Conservation (phyloP, 345 rosid species). For the Populus tremula region DNA sequence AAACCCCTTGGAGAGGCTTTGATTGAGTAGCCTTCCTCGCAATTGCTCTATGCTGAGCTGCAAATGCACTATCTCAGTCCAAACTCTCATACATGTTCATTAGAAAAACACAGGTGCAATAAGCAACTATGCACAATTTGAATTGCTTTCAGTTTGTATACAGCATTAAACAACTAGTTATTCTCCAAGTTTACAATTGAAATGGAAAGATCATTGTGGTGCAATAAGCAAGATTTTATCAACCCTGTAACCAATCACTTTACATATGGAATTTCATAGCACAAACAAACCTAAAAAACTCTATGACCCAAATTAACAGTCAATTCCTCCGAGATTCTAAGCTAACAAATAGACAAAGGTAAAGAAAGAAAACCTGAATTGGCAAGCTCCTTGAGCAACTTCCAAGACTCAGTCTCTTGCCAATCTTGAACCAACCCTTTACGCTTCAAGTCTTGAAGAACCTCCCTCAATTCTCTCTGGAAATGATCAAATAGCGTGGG, state of each 20-base stretch:
- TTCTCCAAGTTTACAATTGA: neutral
- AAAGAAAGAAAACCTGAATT: slow-evolving; percentile 53
- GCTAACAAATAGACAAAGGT: neutral
- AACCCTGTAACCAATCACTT: too few species aligned
- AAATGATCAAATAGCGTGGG: slow-evolving; percentile 90
- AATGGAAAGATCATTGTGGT: neutral
- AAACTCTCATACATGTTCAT: slow-evolving; percentile 7
- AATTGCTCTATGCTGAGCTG: slow-evolving; percentile 86
- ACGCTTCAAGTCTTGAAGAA: slow-evolving; percentile 62
- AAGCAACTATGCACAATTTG: neutral
- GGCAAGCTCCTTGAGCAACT: slow-evolving; percentile 87
- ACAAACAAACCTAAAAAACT: too few species aligned
- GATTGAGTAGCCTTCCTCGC: slow-evolving; percentile 65
- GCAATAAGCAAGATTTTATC: neutral
- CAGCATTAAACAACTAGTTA: neutral
- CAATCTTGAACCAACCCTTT: slow-evolving; percentile 55
- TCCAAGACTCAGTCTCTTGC: slow-evolving; percentile 77
- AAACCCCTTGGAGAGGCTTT: slow-evolving; percentile 69
- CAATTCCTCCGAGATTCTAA: neutral
- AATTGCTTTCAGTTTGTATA: neutral
- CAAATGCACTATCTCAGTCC: slow-evolving; percentile 35
- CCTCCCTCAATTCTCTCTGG: slow-evolving; percentile 83
- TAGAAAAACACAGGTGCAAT: slow-evolving; percentile 2
- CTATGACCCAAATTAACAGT: neutral
- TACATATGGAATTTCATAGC: too few species aligned